Conservation (phyloP, 83 land plant species). For the Diphasiastrum complanatum region DNA sequence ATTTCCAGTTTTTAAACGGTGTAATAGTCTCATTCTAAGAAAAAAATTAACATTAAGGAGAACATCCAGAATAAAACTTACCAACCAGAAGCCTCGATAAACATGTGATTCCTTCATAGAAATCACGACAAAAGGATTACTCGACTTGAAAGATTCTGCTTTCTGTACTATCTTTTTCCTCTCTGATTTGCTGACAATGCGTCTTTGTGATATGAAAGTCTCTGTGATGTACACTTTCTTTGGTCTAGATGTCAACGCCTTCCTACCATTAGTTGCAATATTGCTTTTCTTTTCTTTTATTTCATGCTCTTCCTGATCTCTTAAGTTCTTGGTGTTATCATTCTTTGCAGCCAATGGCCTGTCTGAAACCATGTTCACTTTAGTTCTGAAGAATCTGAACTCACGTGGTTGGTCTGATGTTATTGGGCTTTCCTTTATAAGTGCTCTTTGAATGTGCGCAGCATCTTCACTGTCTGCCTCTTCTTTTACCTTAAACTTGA, state of each 20-base stretch:
- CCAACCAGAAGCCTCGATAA: background rate
- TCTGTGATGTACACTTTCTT: background rate
- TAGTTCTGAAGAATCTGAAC: too few relatives aligned
- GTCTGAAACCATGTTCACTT: too few relatives aligned
- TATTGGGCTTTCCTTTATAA: too few relatives aligned
- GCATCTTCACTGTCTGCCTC: too few relatives aligned
- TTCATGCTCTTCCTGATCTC: background rate
- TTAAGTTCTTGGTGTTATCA: too few relatives aligned
- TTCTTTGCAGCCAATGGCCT: too few relatives aligned
- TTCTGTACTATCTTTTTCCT: background rate
- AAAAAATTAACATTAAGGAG: too few relatives aligned
- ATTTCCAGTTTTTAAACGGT: too few relatives aligned
- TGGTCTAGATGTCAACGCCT: background rate
- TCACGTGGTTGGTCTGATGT: too few relatives aligned
- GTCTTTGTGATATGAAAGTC: background rate
- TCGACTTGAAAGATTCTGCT: background rate
- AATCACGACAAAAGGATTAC: background rate
- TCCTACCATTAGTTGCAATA: background rate
- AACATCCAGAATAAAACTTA: constrained; percentile 1
- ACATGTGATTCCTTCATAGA: background rate
- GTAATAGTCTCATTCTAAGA: too few relatives aligned
- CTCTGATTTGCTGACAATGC: background rate
- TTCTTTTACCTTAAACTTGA: too few relatives aligned
- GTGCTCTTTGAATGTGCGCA: too few relatives aligned
- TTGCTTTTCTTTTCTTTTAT: background rate